phyloP scores from a whole-genome alignment of 495 filamentous ascomycete species.

The Tetracladium marchalianum region DNA sequence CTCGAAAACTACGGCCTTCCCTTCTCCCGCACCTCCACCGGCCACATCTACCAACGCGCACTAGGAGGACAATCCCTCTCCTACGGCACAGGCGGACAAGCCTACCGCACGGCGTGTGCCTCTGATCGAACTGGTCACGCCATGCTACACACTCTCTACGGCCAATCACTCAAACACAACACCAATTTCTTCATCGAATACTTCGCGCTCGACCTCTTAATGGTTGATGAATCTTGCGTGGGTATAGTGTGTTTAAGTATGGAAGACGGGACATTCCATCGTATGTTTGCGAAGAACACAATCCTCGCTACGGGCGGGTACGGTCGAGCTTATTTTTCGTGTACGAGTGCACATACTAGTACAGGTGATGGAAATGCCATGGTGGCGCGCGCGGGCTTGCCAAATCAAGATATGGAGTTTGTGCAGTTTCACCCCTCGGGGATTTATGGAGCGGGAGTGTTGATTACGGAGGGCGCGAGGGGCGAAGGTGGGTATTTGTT shows the following conservation, averaged over 20 bases:
- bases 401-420: slow-evolving; percentile 98
- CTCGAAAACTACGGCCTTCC: slow-evolving; percentile 96
- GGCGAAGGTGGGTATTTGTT: slow-evolving; percentile 97
- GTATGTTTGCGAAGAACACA: slow-evolving; percentile 91
- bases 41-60: slow-evolving; percentile 95
- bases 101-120: slow-evolving; percentile 92
- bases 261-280: slow-evolving; percentile 93
- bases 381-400: slow-evolving; percentile 94
- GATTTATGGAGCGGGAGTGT: slow-evolving; percentile 96
- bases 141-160: slow-evolving; percentile 94
- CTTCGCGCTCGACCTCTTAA: slow-evolving; percentile 91
- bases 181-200: slow-evolving; percentile 99
- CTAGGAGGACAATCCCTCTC: slow-evolving; percentile 96
- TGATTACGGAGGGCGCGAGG: slow-evolving; percentile 97
- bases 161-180: slow-evolving; percentile 92
- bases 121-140: slow-evolving; percentile 95
- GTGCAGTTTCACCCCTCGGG: slow-evolving; percentile 99
- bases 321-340: slow-evolving; percentile 94
- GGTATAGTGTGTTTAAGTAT: slow-evolving; percentile 96
- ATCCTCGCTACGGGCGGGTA: slow-evolving; percentile 95
- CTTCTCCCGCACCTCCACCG: slow-evolving; percentile 95
- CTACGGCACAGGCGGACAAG: slow-evolving; percentile 91
- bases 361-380: slow-evolving; percentile 98
- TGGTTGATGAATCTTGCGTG: slow-evolving; percentile 92
- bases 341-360: slow-evolving; percentile 95